Conservation (phyloP, 2,329 filamentous ascomycete species). For the Curvularia hawaiiensis region DNA sequence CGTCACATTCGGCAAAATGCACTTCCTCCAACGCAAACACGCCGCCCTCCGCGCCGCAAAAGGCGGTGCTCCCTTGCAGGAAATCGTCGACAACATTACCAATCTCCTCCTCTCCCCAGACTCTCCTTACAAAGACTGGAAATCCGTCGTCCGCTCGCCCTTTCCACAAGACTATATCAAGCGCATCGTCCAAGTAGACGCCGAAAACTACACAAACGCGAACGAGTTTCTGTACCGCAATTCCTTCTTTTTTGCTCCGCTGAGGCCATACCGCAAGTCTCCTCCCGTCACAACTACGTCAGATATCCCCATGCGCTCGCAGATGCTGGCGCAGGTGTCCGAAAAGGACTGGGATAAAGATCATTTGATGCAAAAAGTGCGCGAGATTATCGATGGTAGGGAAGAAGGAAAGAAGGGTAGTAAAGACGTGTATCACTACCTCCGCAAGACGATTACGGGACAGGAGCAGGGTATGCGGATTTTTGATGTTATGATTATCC, state of each 20-base stretch:
- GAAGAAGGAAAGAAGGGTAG: constrained; percentile 29
- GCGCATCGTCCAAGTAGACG: constrained; percentile 59
- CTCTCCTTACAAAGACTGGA: constrained; percentile 33
- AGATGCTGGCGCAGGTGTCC: constrained; percentile 23
- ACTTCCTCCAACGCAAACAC: constrained; percentile 77
- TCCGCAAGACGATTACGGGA: constrained; percentile 39
- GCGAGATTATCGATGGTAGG: constrained; percentile 35
- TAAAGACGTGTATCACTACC: constrained; percentile 43
- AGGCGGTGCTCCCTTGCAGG: constrained; percentile 50
- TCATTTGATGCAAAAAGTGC: constrained; percentile 30
- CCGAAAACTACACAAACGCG: constrained; percentile 63
- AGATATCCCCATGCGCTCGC: constrained; percentile 28
- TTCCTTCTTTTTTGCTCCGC: constrained; percentile 61
- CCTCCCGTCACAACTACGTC: constrained; percentile 15
- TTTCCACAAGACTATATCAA: constrained; percentile 55
- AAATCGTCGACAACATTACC: constrained; percentile 45
- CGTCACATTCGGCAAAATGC: constrained; percentile 79
- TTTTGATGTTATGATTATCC: constrained; percentile 43
- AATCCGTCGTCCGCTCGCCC: constrained; percentile 27
- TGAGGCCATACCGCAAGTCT: constrained; percentile 21
- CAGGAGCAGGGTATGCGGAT: constrained; percentile 41
- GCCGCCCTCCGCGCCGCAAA: constrained; percentile 55
- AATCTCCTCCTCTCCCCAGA: constrained; percentile 37
- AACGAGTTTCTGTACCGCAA: constrained; percentile 62
- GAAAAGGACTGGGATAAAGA: constrained; percentile 35